Evolutionary conservation across 495 filamentous ascomycete species (phyloP).

Genomic region (Aspergillus cavernicola): DNA sequence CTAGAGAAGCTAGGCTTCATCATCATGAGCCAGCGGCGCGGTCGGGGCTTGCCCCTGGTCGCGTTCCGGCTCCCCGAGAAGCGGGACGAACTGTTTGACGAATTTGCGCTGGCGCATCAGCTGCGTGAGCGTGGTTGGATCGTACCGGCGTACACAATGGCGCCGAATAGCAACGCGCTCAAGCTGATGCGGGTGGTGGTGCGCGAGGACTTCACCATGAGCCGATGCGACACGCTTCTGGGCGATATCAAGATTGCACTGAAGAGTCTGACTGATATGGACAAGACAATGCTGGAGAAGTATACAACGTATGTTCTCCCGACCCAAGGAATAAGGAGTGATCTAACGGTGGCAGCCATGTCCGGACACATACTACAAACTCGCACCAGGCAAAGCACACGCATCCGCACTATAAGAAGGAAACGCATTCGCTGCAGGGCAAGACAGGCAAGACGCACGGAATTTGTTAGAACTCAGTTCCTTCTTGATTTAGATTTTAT

Average conservation of each 20-base stretch:
- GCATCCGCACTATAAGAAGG: slow-evolving; percentile 65
- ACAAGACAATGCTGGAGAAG: slow-evolving; percentile 59
- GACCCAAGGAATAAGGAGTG: not conserved
- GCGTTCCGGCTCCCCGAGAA: slow-evolving; percentile 69
- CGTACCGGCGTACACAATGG: slow-evolving; percentile 93
- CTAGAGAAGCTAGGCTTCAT: slow-evolving; percentile 75
- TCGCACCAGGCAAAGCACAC: slow-evolving; percentile 55
- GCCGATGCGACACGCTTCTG: slow-evolving; percentile 70
- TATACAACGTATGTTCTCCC: slow-evolving; percentile 52
- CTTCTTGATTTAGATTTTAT: no score
- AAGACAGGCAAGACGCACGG: slow-evolving; percentile 86
- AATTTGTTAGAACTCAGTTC: slow-evolving; percentile 60
- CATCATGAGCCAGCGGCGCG: slow-evolving; percentile 75
- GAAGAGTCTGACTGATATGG: slow-evolving; percentile 67
- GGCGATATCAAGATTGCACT: slow-evolving; percentile 69
- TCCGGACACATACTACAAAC: slow-evolving; percentile 52
- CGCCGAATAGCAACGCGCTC: slow-evolving; percentile 70
- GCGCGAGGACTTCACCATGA: slow-evolving; percentile 80
- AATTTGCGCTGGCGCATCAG: slow-evolving; percentile 80
- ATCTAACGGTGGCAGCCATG: slow-evolving; percentile 32
- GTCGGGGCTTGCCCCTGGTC: slow-evolving; percentile 77
- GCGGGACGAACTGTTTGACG: slow-evolving; percentile 66
- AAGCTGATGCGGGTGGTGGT: slow-evolving; percentile 90
- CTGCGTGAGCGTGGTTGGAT: slow-evolving; percentile 84
- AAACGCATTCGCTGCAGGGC: slow-evolving; percentile 82